A percentile compares a stretch with the other conserved stretches of the same genome.
These are phyloP conservation scores for Apiosordaria backusii DNA, from an alignment of 495 filamentous ascomycete species.

Conservation along the genomic window DNA sequence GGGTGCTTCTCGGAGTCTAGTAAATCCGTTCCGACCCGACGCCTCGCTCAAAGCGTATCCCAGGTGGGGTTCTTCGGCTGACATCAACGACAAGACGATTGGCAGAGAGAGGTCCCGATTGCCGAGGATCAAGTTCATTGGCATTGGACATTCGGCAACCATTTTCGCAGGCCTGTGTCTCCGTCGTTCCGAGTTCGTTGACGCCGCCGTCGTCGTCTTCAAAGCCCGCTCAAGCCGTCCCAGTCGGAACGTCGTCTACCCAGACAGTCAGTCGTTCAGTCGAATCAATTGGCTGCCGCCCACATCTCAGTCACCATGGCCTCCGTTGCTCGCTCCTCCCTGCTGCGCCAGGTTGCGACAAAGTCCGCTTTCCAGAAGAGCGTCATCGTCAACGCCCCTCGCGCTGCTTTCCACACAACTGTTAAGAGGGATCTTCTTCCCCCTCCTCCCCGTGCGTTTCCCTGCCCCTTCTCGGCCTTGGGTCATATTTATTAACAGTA, in stretches of 20 bases:
- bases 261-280: slow-evolving; percentile 9
- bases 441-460: slow-evolving; percentile 28
- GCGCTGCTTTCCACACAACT: slow-evolving; percentile 68
- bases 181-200: slow-evolving; percentile 12
- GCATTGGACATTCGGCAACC: slow-evolving; percentile 19
- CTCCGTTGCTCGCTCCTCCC: slow-evolving; percentile 51
- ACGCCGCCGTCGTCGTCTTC: slow-evolving; percentile 13
- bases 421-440: slow-evolving; percentile 64
- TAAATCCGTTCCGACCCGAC: slow-evolving; percentile 12
- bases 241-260: slow-evolving; percentile 9
- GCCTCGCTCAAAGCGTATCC: background rate
- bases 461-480: slow-evolving; percentile 7
- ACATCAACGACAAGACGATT: slow-evolving; percentile 29
- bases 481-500: slow-evolving; percentile 18
- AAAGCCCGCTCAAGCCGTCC: slow-evolving; percentile 1
- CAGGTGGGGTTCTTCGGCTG: slow-evolving; percentile 24
- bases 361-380: slow-evolving; percentile 26
- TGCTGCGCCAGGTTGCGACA: slow-evolving; percentile 48
- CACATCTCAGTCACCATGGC: slow-evolving; percentile 41
- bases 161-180: slow-evolving; percentile 17
- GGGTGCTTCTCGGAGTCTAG: background rate
- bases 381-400: slow-evolving; percentile 33
- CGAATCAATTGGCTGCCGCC: slow-evolving; percentile 28
- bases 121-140: slow-evolving; percentile 28
- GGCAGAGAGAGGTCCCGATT: slow-evolving; percentile 29